Evolutionary conservation across 2,329 filamentous ascomycete genomes (phyloP).

Genomic region (Achaetomium macrosporum): DNA sequence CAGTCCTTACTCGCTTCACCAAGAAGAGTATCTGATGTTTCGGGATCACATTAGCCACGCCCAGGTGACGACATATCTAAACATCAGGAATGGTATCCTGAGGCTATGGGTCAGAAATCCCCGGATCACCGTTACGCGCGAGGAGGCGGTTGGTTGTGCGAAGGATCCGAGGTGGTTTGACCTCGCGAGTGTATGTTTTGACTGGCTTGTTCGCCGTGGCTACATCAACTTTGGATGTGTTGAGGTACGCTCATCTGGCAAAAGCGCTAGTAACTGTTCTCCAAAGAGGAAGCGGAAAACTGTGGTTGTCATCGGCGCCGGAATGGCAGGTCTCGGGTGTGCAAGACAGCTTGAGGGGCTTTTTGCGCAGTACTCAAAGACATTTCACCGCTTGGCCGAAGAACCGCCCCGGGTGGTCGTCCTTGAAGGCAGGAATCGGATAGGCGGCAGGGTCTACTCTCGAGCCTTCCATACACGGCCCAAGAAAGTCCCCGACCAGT

Average conservation of each 20-base stretch:
- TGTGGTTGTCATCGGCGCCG: conserved; percentile 82
- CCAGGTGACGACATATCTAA: conserved; percentile 92
- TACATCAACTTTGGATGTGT: conserved; percentile 97
- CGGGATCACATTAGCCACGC: conserved; percentile 75
- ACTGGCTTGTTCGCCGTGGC: conserved; percentile 85
- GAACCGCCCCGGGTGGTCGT: conserved; percentile 69
- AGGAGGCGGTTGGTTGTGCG: conserved; percentile 87
- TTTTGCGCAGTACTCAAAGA: conserved; percentile 70
- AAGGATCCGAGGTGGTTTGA: conserved; percentile 85
- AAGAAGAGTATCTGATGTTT: conserved; percentile 75
- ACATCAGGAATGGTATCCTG: conserved; percentile 91
- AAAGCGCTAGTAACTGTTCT: conserved; percentile 37
- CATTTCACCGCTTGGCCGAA: conserved; percentile 60
- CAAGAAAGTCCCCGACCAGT: conserved; percentile 42
- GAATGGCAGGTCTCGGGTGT: conserved; percentile 89
- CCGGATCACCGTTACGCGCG: conserved; percentile 69
- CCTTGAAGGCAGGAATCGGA: conserved; percentile 77
- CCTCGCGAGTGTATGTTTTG: conserved; percentile 78
- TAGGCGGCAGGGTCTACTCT: conserved; percentile 92
- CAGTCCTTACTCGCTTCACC: conserved; percentile 82
- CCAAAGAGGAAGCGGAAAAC: conserved; percentile 54
- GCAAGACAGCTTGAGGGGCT: conserved; percentile 86
- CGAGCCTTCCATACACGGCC: conserved; percentile 58
- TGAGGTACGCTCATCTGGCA: conserved; percentile 52
- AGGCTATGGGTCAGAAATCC: conserved; percentile 86